Evolutionary conservation across 192 early-diverging fungal genomes (phyloP), one percentile per base, ranked within the genome.

Genomic region (Backusella sp.): DNA sequence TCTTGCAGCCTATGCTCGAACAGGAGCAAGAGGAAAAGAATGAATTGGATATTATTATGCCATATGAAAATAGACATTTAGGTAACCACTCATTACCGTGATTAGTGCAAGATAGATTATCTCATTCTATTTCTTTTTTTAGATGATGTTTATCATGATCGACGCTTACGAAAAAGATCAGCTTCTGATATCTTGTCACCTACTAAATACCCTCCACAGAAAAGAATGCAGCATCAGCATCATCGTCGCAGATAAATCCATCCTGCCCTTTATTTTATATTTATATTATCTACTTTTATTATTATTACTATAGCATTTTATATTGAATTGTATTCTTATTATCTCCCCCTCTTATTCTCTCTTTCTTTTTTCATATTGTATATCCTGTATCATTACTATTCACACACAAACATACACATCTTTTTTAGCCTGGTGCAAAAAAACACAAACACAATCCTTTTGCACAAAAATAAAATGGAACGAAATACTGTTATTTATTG

Each of bases 1-100:
- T 84, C 52, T 74, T 86, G 30, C 86, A 87, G 67, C 83, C 83
- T 26, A 87, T 87, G 82, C 79, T 87, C 32, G 83, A 84, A 39
- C 68, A 68, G 11, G 75, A 76, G 56, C 52, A 76, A 35, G 42
- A 42, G 42, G 70, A 72, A 72, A 71, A 71, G 36, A 49, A 53
- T 30, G 68, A 70, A 41, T 62, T 76, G 69, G 75, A 76, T 62
- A 62, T 62, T 62, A 76, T 76, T 41, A 62, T 62, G 35, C 75
- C 75, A 28, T 76, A 71, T 39, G 67, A 39, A 46, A 44, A 39
- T 28, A 44, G 39, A 28, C 70, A 72, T 41, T 19, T 73, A 59
- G 72, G 72, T 59, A 59, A 56, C 32, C 14, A 17, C 42, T 14
- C 21, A 59, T 49, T n/a, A 12, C 17, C 26, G 9, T 26, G 26